Evolutionary conservation across 129 eudicot species (phyloP), one percentile per base, ranked within the genome.

Genomic region (Lactuca sativa): DNA sequence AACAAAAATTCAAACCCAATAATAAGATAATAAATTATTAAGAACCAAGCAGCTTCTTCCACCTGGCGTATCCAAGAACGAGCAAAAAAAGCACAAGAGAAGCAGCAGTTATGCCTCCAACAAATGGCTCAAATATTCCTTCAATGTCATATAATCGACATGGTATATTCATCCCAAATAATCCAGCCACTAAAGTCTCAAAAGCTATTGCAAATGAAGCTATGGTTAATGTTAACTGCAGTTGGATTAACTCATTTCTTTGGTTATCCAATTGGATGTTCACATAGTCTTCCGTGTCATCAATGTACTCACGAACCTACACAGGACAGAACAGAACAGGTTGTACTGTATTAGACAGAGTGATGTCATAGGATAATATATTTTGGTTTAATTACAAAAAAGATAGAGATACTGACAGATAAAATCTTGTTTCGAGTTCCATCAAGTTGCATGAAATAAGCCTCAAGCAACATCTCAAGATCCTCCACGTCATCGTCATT

Each of bases 391-490:
- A 40, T 15, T n/a, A 0, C 3, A 15, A 62, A 51, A 1, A 37
- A 21, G 48, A 3, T 0, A 14, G 14, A 21, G 16, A 53, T 48
- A 85, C 99, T 90, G 43, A 95, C 99, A 13, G 99, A 95, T 32
- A 95, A 71, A 75, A 95, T 95, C 74, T 95, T 95, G 87, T 95
- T 95, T 59, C 99, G 96, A 33, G 92, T 95, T 51, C 99, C 99
- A 82, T 95, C 99, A 78, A 95, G 79, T 62, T 95, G 99, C 99
- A 90, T 86, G 85, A 95, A 95, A 82, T 95, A 95, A 66, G 99
- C 99, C 81, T 95, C 99, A 7, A 95, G 88, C 85, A 95, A 85
- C 99, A 95, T 95, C 75, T 95, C 99, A 40, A 95, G 82, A 86
- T 95, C 99, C 77, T 95, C 99, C 48, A 95, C 97, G 17, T 95